Percentiles rank a stretch among this genome's conserved stretches.
Conservation (phyloP, 192 early-diverging fungal genomes). For the Lobosporangium transversale region DNA sequence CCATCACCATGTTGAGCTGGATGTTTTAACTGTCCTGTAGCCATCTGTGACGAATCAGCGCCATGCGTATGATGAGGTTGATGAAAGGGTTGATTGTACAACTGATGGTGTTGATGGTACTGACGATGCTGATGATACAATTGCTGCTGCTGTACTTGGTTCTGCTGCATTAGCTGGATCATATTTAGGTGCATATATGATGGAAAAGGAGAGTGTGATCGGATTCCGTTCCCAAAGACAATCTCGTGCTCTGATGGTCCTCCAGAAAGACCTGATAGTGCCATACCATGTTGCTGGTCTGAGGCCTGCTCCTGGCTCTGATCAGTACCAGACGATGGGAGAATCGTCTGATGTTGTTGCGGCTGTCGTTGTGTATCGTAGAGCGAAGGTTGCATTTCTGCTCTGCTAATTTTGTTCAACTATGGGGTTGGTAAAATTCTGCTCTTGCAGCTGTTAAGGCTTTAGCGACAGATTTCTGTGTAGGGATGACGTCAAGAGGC, state of each 20-base stretch:
- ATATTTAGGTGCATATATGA: constrained; percentile 32
- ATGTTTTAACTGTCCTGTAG: not conserved
- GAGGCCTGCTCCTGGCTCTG: not conserved
- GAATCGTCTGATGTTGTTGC: no score
- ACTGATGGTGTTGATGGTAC: constrained; percentile 2
- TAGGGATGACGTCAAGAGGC: no score
- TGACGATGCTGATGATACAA: constrained; percentile 19
- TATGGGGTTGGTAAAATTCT: no score
- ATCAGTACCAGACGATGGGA: not conserved
- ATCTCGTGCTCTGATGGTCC: constrained; percentile 1
- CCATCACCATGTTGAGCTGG: not conserved
- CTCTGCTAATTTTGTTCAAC: no score
- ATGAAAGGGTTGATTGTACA: not conserved
- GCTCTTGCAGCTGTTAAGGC: no score
- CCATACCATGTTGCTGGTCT: not conserved
- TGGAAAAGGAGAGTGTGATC: constrained; percentile 14
- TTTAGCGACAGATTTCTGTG: no score
- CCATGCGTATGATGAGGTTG: not conserved
- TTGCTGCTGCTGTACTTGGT: constrained; percentile 24
- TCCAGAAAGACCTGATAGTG: not conserved
- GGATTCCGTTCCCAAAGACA: not conserved
- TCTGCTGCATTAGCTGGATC: constrained; percentile 31
- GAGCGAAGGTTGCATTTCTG: not conserved
- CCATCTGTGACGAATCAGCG: not conserved
- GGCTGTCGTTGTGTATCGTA: not conserved